Base-by-base conservation (phyloP, 2,329 filamentous ascomycete genomes). In the Samsoniella hepiali region DNA sequence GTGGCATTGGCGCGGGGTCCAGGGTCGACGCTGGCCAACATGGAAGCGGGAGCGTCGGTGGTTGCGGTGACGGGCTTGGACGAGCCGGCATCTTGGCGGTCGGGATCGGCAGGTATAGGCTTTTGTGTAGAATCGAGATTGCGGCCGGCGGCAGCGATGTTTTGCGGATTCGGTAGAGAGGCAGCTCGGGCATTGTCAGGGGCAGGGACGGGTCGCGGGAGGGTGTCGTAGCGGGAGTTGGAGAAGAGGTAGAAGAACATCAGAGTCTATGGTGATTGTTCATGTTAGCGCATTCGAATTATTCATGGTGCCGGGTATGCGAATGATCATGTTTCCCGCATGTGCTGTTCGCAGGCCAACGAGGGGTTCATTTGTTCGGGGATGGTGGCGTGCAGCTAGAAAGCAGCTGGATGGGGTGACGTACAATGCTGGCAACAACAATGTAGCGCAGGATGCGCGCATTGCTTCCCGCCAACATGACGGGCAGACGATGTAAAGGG, bases 1-100 rank as follows among this genome's bases (percentile, higher is more conserved):
- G 95, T 99, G 58, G 96, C 95, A 77, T 99, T 99, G 84, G 96
- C 91, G 72, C 91, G 90, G 65, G 88, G 86, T 58, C 89, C 89
- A 11, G 85, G 80, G 15, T 84, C 84, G 38, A 82, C 82, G 65
- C 78, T 75, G 50, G 22, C 38, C 7, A 45, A 78, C 67, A 45
- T 86, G 75, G 60, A 84, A 78, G 66, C 82, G 74, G 82, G 81
- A 86, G 66, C 82, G 81, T 40, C 78, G 73, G 61, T 84, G 82
- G 59, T 77, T 77, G 34, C 83, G 84, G 40, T 75, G 81, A 74
- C 85, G 73, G 65, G 82, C 74, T 74, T 87, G 79, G 10, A 82
- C 81, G 68, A 74, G 76, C 60, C 83, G 74, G 64, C 73, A 1
- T 62, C n/a, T 45, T 31, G 49, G 70, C 13, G 65, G 74, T 68